phyloP scores from a whole-genome alignment of 345 rosid species.

The Physaria fendleri region DNA sequence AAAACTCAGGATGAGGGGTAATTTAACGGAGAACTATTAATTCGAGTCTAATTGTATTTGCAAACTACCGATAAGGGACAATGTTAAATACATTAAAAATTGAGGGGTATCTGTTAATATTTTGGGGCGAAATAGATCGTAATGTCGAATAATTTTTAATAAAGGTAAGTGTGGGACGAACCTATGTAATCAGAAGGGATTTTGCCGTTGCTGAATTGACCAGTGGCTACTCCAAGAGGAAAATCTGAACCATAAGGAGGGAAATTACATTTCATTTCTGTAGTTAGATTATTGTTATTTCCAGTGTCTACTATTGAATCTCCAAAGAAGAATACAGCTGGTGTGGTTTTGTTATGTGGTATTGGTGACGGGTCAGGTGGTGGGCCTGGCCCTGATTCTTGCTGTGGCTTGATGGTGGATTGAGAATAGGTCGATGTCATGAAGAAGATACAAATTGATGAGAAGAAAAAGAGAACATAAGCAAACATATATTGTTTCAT shows the following conservation, averaged over 20 bases:
- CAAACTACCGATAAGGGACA: too few relatives aligned
- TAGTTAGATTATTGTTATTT: constrained; percentile 37
- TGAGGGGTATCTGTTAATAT: too few relatives aligned
- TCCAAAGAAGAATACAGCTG: constrained; percentile 35
- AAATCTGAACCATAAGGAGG: constrained; percentile 44
- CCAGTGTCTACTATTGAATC: constrained; percentile 46
- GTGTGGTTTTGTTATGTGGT: constrained; percentile 6
- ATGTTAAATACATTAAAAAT: too few relatives aligned
- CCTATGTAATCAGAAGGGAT: constrained; percentile 33
- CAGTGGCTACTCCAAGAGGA: constrained; percentile 31
- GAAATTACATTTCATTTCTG: constrained; percentile 35
- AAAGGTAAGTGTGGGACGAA: too few relatives aligned
- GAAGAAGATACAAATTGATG: neutral
- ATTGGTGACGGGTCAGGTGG: neutral
- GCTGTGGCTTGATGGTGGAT: neutral
- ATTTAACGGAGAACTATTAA: too few relatives aligned
- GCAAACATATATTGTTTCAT: constrained; percentile 8
- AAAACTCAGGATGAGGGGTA: too few relatives aligned
- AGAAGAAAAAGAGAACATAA: neutral
- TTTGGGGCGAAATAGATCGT: too few relatives aligned
- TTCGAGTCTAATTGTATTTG: too few relatives aligned
- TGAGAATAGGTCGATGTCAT: neutral
- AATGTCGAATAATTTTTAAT: too few relatives aligned
- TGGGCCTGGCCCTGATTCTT: neutral
- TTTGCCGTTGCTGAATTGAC: constrained; percentile 41